Conservation (phyloP, 768 basidiomycete genomes). For the Candolleomyces eurysporus region DNA sequence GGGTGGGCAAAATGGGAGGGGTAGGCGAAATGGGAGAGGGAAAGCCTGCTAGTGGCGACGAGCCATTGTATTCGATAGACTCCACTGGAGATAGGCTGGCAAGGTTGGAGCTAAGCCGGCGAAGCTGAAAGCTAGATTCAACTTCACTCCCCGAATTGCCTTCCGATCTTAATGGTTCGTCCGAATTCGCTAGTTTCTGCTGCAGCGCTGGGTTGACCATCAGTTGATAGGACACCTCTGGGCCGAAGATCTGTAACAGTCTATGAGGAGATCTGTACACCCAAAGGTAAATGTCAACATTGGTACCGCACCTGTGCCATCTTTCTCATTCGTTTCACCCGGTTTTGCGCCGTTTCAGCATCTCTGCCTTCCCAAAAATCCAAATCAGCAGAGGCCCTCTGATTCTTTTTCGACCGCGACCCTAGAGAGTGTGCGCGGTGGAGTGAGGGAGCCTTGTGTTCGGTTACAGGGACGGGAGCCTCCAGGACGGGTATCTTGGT, state of each 20-base stretch:
- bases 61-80: not conserved
- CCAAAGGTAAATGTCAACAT: not conserved
- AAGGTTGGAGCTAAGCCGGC: not conserved
- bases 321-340: slow-evolving; percentile 48
- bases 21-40: not conserved
- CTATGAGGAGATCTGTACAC: too few relatives aligned
- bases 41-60: not conserved
- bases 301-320: slow-evolving; percentile 41
- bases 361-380: not conserved
- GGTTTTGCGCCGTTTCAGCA: slow-evolving; percentile 22
- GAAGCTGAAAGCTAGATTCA: too few relatives aligned
- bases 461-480: not conserved
- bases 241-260: slow-evolving; percentile 43
- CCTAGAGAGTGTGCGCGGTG: not conserved
- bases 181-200: not conserved
- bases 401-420: not conserved
- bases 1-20: not conserved
- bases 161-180: not conserved
- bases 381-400: not conserved
- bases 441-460: not conserved
- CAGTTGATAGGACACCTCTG: slow-evolving; percentile 43
- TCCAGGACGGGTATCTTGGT: not conserved
- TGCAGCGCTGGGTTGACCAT: slow-evolving; percentile 19
- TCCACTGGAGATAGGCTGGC: not conserved
- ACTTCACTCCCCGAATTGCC: too few relatives aligned